Conservation (phyloP, 352 stramenopile genomes). For the Poterioochromonas sp. region DNA sequence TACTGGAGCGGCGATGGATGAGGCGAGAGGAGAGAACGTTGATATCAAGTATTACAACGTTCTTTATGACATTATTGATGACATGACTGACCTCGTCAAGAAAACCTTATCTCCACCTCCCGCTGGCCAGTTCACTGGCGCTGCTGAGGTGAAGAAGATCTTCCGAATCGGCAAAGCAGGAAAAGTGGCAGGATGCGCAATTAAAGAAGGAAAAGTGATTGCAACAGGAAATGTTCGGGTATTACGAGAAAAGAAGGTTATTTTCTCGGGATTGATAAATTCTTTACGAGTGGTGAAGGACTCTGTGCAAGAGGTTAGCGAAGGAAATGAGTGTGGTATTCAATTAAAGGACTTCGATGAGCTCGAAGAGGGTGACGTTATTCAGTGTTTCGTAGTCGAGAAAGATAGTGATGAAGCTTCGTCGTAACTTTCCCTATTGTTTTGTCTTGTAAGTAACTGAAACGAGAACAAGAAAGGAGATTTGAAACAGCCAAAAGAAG, state of each 20-base stretch:
- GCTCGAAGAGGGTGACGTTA: conserved; percentile 83
- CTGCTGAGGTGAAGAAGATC: conserved; percentile 61
- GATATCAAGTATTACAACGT: conserved; percentile 67
- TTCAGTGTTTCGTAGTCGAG: conserved; percentile 62
- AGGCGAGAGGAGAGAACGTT: conserved; percentile 54
- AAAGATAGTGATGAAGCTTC: neutral
- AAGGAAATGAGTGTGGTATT: conserved; percentile 95
- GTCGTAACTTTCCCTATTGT: too few relatives aligned
- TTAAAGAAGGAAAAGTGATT: conserved; percentile 60
- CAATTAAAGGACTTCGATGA: conserved; percentile 78
- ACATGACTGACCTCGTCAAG: conserved; percentile 59
- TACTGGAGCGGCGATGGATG: conserved; percentile 57
- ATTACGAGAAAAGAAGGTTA: conserved; percentile 47
- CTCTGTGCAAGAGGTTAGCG: conserved; percentile 71
- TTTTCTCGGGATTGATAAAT: conserved; percentile 51
- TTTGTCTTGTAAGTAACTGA: too few relatives aligned
- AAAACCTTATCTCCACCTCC: conserved; percentile 67
- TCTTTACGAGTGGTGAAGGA: conserved; percentile 64
- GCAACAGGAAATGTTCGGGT: neutral
- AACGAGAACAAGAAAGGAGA: too few relatives aligned
- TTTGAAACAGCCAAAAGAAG: too few relatives aligned
- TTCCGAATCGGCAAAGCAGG: conserved; percentile 66
- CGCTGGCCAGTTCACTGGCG: conserved; percentile 73
- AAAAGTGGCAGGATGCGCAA: conserved; percentile 62
- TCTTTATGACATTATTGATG: conserved; percentile 68